Evolutionary conservation across 345 rosid species (phyloP).

Genomic region (Eucalyptus curtisii): DNA sequence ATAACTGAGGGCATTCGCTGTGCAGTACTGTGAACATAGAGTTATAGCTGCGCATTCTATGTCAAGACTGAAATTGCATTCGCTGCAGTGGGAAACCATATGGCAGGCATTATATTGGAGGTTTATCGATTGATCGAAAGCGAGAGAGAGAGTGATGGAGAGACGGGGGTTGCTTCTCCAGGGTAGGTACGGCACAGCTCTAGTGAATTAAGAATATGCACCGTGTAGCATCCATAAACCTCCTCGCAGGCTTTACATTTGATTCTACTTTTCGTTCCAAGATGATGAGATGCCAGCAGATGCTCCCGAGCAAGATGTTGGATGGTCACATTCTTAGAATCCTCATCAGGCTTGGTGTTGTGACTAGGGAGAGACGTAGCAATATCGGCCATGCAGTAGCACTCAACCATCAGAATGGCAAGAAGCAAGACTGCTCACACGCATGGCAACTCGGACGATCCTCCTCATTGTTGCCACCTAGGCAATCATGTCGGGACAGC

Average conservation of each 20-base stretch:
- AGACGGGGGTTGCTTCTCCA: neutral
- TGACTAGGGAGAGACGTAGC: too few species aligned
- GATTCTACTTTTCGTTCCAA: neutral
- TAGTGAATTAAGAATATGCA: neutral
- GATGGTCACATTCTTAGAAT: too few species aligned
- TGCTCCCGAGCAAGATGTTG: too few species aligned
- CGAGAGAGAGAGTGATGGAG: neutral
- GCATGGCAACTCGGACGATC: fast-evolving
- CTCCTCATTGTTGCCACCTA: too few species aligned
- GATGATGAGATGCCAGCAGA: too few species aligned
- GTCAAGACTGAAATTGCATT: neutral
- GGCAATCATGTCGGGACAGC: too few species aligned
- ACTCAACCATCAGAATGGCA: fast-evolving
- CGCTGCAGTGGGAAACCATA: neutral
- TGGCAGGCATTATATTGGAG: neutral
- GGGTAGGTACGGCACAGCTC: neutral
- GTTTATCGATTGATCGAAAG: neutral
- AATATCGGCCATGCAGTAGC: fast-evolving
- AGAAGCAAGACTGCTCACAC: too few species aligned
- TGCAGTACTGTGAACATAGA: neutral
- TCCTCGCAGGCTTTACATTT: neutral
- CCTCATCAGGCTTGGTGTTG: too few species aligned
- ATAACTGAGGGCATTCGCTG: too few species aligned
- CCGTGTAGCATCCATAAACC: too few species aligned
- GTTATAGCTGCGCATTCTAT: neutral